These are phyloP conservation scores for Phytophthora niederhauseri DNA, from an alignment of 352 stramenopile species.

Conservation along the genomic window DNA sequence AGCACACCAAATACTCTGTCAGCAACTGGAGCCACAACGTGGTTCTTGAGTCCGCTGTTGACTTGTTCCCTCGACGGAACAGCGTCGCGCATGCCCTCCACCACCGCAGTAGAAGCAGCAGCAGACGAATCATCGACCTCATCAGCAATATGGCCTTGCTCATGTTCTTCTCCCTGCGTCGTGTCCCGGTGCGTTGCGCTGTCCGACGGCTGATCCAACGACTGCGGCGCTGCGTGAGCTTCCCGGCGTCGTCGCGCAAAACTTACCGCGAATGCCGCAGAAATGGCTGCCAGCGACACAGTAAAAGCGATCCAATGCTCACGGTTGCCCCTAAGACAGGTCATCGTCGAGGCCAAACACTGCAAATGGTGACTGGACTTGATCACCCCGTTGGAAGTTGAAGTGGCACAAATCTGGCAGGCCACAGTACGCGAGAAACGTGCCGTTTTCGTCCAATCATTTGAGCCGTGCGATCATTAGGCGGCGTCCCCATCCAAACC, in stretches of 20 bases:
- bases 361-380: background rate
- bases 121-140: background rate
- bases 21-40: background rate
- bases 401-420: slow-evolving; percentile 1
- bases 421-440: background rate
- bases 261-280: background rate
- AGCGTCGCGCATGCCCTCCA: background rate
- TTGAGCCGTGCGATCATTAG: background rate
- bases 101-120: background rate
- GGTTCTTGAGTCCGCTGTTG: background rate
- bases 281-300: background rate
- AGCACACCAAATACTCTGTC: background rate
- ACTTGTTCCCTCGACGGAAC: background rate
- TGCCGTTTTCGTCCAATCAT: background rate
- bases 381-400: background rate
- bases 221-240: background rate
- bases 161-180: background rate
- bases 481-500: background rate
- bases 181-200: background rate
- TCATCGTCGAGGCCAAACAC: background rate
- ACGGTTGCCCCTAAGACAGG: background rate
- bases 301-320: background rate
- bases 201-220: background rate
- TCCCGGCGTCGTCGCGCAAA: background rate
- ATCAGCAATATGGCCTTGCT: background rate